A percentile compares a stretch with the other conserved stretches of the same genome.
These are phyloP conservation scores for Crotalaria pallida DNA, from an alignment of 306 rosid species.

Conservation along the genomic window DNA sequence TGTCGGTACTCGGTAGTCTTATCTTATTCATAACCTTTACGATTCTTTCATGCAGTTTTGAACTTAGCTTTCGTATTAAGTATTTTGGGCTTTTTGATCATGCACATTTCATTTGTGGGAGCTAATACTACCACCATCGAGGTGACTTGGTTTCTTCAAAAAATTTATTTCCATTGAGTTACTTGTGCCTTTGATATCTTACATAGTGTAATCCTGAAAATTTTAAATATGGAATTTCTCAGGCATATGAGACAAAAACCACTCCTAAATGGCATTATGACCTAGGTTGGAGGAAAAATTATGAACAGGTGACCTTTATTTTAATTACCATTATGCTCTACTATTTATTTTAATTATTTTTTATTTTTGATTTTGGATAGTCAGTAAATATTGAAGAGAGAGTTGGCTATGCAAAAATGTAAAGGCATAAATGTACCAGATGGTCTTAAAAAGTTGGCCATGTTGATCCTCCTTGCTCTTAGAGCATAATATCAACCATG, in stretches of 20 bases:
- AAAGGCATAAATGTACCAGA: background rate
- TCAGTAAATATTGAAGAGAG: background rate
- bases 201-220: constrained; percentile 14
- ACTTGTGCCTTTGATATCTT: background rate
- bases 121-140: constrained; percentile 73
- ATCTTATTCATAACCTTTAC: background rate
- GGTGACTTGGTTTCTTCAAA: constrained; percentile 35
- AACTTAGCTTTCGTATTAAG: constrained; percentile 59
- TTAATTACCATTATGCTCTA: background rate
- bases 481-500: background rate
- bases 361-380: background rate
- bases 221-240: background rate
- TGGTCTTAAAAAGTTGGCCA: background rate
- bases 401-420: background rate
- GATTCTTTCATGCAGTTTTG: constrained; percentile 47
- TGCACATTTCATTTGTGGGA: constrained; percentile 56
- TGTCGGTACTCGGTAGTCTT: background rate
- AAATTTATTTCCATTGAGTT: background rate
- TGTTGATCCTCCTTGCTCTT: background rate
- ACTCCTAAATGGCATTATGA: constrained; percentile 52
- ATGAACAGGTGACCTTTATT: constrained; percentile 50
- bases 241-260: constrained; percentile 62
- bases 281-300: constrained; percentile 63
- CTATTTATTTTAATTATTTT: background rate
- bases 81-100: constrained; percentile 58